These are phyloP conservation scores for Citrus sp. DNA, from an alignment of 345 rosid genomes.

Conservation along the genomic window DNA sequence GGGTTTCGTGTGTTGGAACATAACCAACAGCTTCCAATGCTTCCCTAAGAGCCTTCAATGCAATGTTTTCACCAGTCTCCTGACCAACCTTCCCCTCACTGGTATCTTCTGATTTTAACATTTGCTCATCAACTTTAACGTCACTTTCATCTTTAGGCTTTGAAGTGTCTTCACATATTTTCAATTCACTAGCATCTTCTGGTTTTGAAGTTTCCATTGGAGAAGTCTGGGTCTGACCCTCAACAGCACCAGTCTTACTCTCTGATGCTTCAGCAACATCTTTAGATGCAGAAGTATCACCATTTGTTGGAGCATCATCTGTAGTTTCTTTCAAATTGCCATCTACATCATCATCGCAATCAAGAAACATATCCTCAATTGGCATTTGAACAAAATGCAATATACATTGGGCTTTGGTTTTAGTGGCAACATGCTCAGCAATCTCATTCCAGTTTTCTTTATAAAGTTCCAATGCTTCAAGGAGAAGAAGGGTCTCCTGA, in stretches of 20 bases:
- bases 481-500: slow-evolving; percentile 98
- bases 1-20: slow-evolving; percentile 52
- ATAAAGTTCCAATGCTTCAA: slow-evolving; percentile 94
- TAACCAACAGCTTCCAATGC: slow-evolving; percentile 90
- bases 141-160: slow-evolving; percentile 39
- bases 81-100: slow-evolving; percentile 36
- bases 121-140: slow-evolving; percentile 35
- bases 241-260: slow-evolving; percentile 38
- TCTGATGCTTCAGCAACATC: slow-evolving; percentile 55
- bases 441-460: slow-evolving; percentile 97
- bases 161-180: slow-evolving; percentile 33
- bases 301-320: slow-evolving; percentile 31
- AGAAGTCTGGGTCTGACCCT: slow-evolving; percentile 42
- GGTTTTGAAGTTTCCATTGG: slow-evolving; percentile 46
- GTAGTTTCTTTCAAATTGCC: slow-evolving; percentile 45
- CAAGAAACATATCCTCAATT: slow-evolving; percentile 78
- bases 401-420: slow-evolving; percentile 95
- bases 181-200: slow-evolving; percentile 48
- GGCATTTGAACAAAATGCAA: slow-evolving; percentile 99
- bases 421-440: slow-evolving; percentile 99
- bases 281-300: slow-evolving; percentile 37
- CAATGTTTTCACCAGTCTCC: slow-evolving; percentile 45
- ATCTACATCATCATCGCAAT: slow-evolving; percentile 41
- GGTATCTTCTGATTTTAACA: slow-evolving; percentile 34
- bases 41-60: slow-evolving; percentile 73